Evolutionary conservation across 2,329 filamentous ascomycete genomes (phyloP).

Genomic region (Setomelanomma holmii): DNA sequence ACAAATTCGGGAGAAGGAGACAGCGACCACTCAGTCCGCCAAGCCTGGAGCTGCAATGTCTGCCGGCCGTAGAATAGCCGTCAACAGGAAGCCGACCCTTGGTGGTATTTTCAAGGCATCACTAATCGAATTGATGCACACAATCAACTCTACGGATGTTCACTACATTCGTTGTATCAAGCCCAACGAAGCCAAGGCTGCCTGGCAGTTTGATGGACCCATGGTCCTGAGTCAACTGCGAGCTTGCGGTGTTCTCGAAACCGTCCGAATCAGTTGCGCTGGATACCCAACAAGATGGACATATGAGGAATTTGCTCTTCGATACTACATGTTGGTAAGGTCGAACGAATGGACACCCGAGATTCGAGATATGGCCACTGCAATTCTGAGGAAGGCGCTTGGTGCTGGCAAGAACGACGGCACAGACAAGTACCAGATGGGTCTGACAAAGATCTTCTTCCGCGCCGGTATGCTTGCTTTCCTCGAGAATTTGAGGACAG

Average conservation of each 20-base stretch:
- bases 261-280: conserved; percentile 94
- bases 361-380: conserved; percentile 91
- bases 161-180: conserved; percentile 99
- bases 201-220: conserved; percentile 97
- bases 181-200: conserved; percentile 93
- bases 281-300: conserved; percentile 98
- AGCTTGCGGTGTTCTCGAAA: conserved; percentile 98
- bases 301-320: conserved; percentile 95
- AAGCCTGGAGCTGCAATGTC: conserved; percentile 69
- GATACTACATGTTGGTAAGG: conserved; percentile 97
- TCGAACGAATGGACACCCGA: conserved; percentile 91
- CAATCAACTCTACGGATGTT: conserved; percentile 96
- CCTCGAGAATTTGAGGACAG: conserved; percentile 91
- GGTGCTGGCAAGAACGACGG: conserved; percentile 68
- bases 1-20: conserved; percentile 88
- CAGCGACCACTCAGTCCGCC: conserved; percentile 66
- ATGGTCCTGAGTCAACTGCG: conserved; percentile 98
- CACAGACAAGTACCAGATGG: conserved; percentile 95
- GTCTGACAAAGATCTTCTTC: conserved; percentile 99
- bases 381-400: conserved; percentile 86
- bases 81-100: conserved; percentile 94
- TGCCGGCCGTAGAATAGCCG: conserved; percentile 83
- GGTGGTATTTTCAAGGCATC: conserved; percentile 99
- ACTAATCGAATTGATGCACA: conserved; percentile 95
- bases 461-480: conserved; percentile 98